Evolutionary conservation across 306 rosid species (phyloP), one percentile per base, ranked within the genome.

Genomic region (Malus asiatica): DNA sequence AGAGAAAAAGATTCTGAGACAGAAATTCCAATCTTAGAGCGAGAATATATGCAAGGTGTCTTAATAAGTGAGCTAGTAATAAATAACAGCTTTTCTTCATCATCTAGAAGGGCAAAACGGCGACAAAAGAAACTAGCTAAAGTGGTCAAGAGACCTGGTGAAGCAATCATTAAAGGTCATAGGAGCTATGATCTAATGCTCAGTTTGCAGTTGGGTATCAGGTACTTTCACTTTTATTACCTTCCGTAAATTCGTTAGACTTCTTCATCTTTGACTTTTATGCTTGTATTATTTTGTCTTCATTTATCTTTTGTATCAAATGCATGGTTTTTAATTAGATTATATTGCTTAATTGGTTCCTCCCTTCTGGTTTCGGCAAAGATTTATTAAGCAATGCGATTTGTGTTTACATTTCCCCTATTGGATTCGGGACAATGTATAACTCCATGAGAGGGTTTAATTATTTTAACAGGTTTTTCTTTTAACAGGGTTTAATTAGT

Each of bases 21-120:
- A 75, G 85, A 85, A 64, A 77, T 80, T 67, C 97, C 97, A 75
- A 87, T 90, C 79, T 75, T 95, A 83, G 99, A 95, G 83, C 89
- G 99, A 14, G 97, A 95, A 83, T 95, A 95, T 71, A 95, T 90
- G 97, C 99, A 95, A 88, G 99, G 99, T 79, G 99, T 95, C 64
- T 82, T 95, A 77, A 92, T 95, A 74, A 95, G 96, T 67, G 99
- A 95, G 85, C 77, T 92, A 61, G 97, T 95, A 70, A 63, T 92
- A 82, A 86, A 84, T 76, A 84, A 55, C 82, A 88, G 93, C 68
- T 95, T 92, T 86, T 82, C 96, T 11, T 76, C 86, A 53, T 60
- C 79, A 70, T 80, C 92, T 62, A 87, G 91, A 86, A 86, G 91
- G 76, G 93, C 87, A 63, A 92, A 78, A 79, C 84, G 93, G 71